Percentiles rank a stretch among this genome's conserved stretches.
phyloP scores from a whole-genome alignment of 257 asterid species.

The Scutellaria galericulata region DNA sequence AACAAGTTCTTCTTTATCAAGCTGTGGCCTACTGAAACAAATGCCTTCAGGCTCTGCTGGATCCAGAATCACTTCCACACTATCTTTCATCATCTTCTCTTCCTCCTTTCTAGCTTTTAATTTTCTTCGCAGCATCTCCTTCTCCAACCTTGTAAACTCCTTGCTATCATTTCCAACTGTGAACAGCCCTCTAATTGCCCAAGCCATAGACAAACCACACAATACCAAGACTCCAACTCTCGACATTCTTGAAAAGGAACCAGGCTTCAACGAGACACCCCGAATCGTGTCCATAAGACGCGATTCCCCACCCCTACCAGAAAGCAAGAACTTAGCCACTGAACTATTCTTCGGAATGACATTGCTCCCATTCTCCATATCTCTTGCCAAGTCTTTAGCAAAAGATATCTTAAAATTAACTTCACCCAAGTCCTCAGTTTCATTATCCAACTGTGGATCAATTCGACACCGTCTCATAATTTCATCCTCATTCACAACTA shows the following conservation, averaged over 20 bases:
- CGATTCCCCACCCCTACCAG: constrained; percentile 48
- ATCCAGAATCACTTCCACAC: constrained; percentile 64
- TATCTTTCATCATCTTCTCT: constrained; percentile 56
- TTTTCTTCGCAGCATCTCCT: constrained; percentile 82
- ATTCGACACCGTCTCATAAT: constrained; percentile 63
- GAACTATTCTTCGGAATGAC: constrained; percentile 65
- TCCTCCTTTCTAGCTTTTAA: constrained; percentile 59
- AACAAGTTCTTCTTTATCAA: constrained; percentile 69
- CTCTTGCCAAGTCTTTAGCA: constrained; percentile 72
- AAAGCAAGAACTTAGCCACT: constrained; percentile 58
- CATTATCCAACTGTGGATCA: constrained; percentile 44
- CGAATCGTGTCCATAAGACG: constrained; percentile 39
- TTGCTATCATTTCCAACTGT: constrained; percentile 33
- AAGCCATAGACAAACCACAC: constrained; percentile 58
- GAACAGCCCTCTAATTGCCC: constrained; percentile 53
- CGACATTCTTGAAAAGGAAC: constrained; percentile 49
- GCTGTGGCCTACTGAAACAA: constrained; percentile 63
- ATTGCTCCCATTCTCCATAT: constrained; percentile 69
- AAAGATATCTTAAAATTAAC: constrained; percentile 58
- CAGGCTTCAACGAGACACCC: constrained; percentile 43
- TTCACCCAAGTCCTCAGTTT: constrained; percentile 48
- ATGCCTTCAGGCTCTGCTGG: constrained; percentile 43
- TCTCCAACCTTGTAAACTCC: constrained; percentile 66
- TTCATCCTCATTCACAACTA: constrained; percentile 82
- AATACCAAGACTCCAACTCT: constrained; percentile 57